Evolutionary conservation across 805 yeast species (phyloP).

Genomic region (Nakazawaea laoshanensis): DNA sequence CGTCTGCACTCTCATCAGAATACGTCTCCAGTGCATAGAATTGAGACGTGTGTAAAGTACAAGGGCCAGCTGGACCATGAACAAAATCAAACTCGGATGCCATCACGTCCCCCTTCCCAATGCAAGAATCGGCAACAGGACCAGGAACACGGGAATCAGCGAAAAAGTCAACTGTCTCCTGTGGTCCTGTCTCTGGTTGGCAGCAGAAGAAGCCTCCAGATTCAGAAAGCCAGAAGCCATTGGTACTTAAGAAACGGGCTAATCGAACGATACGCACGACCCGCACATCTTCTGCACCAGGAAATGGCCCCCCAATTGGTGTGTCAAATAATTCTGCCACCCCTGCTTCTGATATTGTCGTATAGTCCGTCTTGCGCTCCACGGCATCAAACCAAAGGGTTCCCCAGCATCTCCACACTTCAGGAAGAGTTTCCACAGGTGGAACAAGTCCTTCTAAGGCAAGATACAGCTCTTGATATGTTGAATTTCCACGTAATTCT

Average conservation of each 20-base stretch:
- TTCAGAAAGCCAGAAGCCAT: too few species aligned
- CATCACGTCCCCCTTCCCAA: too few species aligned
- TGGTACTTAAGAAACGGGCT: too few species aligned
- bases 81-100: slow-evolving; percentile 28
- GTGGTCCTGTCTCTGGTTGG: too few species aligned
- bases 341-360: slow-evolving; percentile 43
- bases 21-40: too few species aligned
- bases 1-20: slow-evolving; percentile 12
- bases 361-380: slow-evolving; percentile 42
- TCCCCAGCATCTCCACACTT: slow-evolving; percentile 84
- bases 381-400: slow-evolving; percentile 69
- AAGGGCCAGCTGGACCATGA: too few species aligned
- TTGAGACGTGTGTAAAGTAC: too few species aligned
- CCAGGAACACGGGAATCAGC: too few species aligned
- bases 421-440: slow-evolving; percentile 50
- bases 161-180: too few species aligned
- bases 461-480: slow-evolving; percentile 12
- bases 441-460: slow-evolving; percentile 1
- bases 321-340: slow-evolving; percentile 53
- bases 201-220: too few species aligned
- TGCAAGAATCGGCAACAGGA: too few species aligned
- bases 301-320: slow-evolving; percentile 55
- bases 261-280: slow-evolving; percentile 41
- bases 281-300: slow-evolving; percentile 40
- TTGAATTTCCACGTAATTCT: slow-evolving; percentile 20